Conservation (phyloP, 768 basidiomycete genomes). For the Dioszegia crocea region DNA sequence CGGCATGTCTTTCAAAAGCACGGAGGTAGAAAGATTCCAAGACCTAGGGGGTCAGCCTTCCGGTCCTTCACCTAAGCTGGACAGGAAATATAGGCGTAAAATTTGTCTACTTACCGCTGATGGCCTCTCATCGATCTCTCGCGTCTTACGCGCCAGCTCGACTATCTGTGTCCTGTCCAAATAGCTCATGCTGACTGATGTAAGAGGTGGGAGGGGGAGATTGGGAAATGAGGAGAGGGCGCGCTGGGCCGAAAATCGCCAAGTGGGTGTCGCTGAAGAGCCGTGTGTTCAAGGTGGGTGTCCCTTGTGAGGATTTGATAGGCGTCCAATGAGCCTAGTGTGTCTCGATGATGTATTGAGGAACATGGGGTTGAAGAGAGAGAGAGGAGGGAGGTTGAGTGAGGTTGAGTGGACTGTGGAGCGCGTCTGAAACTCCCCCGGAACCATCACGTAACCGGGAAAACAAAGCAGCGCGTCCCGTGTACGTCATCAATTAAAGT, state of each 20-base stretch:
- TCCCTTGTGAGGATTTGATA: too few species aligned
- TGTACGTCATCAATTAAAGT: too few species aligned
- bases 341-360: background rate
- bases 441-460: too few species aligned
- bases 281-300: too few species aligned
- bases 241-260: background rate
- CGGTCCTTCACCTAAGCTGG: too few species aligned
- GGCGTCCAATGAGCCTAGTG: too few species aligned
- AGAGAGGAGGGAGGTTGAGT: background rate
- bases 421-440: too few species aligned
- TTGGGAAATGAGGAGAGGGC: background rate
- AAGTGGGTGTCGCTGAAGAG: background rate
- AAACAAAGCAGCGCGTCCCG: too few species aligned
- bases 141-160: slow-evolving; percentile 15
- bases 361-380: background rate
- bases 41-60: background rate
- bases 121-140: slow-evolving; percentile 24
- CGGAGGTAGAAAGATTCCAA: slow-evolving; percentile 15
- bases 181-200: background rate
- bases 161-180: background rate
- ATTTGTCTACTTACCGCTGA: slow-evolving; percentile 12
- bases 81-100: background rate
- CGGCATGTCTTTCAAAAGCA: slow-evolving; percentile 3
- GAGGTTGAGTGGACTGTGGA: background rate
- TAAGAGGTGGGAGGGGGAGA: background rate